Conservation (phyloP, 108 stramenopile genomes). For the Cylindrotheca fusiformis region DNA sequence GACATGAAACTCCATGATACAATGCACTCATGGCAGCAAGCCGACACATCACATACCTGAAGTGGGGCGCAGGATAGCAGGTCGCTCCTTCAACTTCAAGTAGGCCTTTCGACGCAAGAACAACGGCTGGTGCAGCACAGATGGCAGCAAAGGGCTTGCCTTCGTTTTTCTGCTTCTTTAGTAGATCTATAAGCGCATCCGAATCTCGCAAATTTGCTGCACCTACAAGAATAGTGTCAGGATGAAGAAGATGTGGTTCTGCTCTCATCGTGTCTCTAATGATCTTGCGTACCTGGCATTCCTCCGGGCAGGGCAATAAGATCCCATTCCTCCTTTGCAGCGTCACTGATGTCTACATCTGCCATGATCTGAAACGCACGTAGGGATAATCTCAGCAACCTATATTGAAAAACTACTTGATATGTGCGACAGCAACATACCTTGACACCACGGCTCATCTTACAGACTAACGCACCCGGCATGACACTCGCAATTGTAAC, state of each 20-base stretch:
- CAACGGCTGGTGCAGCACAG: slow-evolving; percentile 89
- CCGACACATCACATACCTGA: slow-evolving; percentile 29
- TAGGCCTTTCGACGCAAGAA: slow-evolving; percentile 70
- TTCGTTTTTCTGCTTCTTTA: slow-evolving; percentile 66
- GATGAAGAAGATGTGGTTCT: background rate
- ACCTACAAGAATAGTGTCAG: slow-evolving; percentile 24
- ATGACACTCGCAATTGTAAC: slow-evolving; percentile 92
- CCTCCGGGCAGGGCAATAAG: slow-evolving; percentile 79
- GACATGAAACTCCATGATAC: too few species aligned
- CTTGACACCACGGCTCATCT: slow-evolving; percentile 83
- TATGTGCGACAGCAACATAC: slow-evolving; percentile 36
- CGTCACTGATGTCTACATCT: slow-evolving; percentile 82
- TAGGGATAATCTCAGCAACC: too few species aligned
- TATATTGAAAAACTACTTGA: too few species aligned
- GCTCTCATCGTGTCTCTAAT: background rate
- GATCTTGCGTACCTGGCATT: slow-evolving; percentile 51
- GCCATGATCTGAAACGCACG: slow-evolving; percentile 63
- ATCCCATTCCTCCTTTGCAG: slow-evolving; percentile 81
- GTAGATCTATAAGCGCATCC: slow-evolving; percentile 48
- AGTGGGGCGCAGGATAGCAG: slow-evolving; percentile 85
- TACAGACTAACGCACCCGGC: slow-evolving; percentile 75
- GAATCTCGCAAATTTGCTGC: slow-evolving; percentile 83
- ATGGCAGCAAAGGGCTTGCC: slow-evolving; percentile 74
- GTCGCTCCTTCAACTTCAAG: slow-evolving; percentile 69
- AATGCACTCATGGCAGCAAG: too few species aligned